Evolutionary conservation across 1,139 yeast genomes (phyloP), one percentile per base, ranked within the genome.

Genomic region (Yamadazyma pseudoaaseri): DNA sequence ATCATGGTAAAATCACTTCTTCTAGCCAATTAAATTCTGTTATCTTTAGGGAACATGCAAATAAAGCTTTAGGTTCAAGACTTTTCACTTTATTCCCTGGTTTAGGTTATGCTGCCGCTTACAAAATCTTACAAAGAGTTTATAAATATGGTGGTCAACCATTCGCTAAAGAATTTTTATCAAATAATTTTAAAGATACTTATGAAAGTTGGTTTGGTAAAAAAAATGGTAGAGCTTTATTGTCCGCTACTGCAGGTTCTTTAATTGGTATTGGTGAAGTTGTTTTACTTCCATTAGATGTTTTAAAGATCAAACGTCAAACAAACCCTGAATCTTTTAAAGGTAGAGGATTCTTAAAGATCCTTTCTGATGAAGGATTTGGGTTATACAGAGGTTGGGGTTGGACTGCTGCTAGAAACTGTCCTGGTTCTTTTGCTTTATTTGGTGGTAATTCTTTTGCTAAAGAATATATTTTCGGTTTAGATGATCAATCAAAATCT

Each of bases 91-190:
- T 92, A 47, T 92, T 92, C 71, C 98, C 99, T 11, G 99, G 99
- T 57, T 76, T 92, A 47, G 98, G 98, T 16, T 92, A 94, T 56
- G 98, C 98, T 47, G 98, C 98, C 30, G 86, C 90, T 48, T 92
- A 92, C 75, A 92, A 92, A 71, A 84, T 92, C 52, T 73, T 92
- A 54, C 99, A 92, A 68, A 82, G 99, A 70, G 97, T 92, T 35
- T 92, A 94, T 76, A 92, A 92, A 65, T 92, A 94, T 61, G 97
- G 98, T 57, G 99, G 99, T 34, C 99, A 92, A 66, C 98, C 99
- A 36, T 90, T 89, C 57, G 99, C 94, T 45, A 92, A 90, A 58
- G 99, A 92, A 65, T 86, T 82, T 57, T 74, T 92, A 58, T 76
- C 86, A 49, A 70, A 74, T 50, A 84, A 87, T 68, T 86, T 81